Conservation (phyloP, 208 protist genomes). For the Leishmania arabica region DNA sequence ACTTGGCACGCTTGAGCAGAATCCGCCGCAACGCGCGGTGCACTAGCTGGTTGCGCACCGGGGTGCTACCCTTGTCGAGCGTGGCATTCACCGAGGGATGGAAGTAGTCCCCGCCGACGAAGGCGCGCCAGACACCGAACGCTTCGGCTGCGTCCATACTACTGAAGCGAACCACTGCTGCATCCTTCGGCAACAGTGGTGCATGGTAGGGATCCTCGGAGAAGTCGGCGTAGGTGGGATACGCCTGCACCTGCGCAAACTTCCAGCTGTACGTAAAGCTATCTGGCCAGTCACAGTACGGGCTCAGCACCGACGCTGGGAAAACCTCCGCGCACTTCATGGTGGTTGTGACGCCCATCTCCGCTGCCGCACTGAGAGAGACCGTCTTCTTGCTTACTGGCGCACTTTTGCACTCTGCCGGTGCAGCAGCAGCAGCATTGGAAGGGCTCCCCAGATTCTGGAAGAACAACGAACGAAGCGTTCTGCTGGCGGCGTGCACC, state of each 20-base stretch:
- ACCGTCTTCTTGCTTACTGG: conserved; percentile 17
- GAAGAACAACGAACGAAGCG: conserved; percentile 37
- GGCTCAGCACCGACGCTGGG: conserved; percentile 40
- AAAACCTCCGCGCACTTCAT: conserved; percentile 52
- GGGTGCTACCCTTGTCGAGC: conserved; percentile 68
- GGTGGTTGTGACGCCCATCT: conserved; percentile 26
- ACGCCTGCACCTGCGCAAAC: conserved; percentile 50
- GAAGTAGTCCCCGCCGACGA: conserved; percentile 81
- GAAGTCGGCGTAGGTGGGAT: conserved; percentile 56
- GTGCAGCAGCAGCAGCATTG: background rate
- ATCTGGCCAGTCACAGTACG: conserved; percentile 75
- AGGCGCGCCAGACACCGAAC: conserved; percentile 80
- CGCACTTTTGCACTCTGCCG: background rate
- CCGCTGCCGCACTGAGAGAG: conserved; percentile 12
- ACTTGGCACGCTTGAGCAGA: conserved; percentile 26
- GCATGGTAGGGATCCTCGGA: conserved; percentile 79
- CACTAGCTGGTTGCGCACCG: conserved; percentile 71
- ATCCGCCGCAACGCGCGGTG: conserved; percentile 48
- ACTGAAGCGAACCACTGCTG: conserved; percentile 57
- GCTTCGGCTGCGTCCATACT: conserved; percentile 47
- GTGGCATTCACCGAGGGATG: conserved; percentile 64
- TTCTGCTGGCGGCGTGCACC: conserved; percentile 28
- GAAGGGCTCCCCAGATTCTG: conserved; percentile 27
- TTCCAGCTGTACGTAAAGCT: conserved; percentile 68
- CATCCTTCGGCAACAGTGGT: conserved; percentile 67